Conservation (phyloP, 192 early-diverging fungal genomes). For the Coemansia sp. region DNA sequence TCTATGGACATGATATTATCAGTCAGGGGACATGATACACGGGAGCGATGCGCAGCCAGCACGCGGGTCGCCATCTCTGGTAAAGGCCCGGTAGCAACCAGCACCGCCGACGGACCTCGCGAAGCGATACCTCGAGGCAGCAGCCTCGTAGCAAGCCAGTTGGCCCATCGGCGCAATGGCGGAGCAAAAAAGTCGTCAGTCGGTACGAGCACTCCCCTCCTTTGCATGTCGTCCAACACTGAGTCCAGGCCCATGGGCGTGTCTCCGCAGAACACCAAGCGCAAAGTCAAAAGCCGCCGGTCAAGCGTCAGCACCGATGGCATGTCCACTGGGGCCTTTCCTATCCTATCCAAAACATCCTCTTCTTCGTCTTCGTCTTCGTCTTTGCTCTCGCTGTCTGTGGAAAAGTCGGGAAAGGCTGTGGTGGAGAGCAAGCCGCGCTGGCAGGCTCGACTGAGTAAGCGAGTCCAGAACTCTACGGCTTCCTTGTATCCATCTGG, state of each 20-base stretch:
- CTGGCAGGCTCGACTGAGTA: constrained; percentile 15
- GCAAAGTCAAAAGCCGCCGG: constrained; percentile 6
- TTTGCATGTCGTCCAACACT: constrained; percentile 16
- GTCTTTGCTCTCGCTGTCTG: not conserved
- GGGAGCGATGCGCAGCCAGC: constrained; percentile 17
- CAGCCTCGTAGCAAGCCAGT: constrained; percentile 7
- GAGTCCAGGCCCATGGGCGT: constrained; percentile 34
- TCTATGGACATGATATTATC: constrained; percentile 31
- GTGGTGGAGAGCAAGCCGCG: constrained; percentile 15
- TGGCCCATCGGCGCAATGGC: constrained; percentile 15
- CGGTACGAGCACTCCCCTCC: not conserved
- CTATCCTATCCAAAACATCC: constrained; percentile 11
- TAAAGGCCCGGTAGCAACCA: constrained; percentile 10
- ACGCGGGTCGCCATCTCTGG: constrained; percentile 8
- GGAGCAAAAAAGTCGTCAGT: constrained; percentile 13
- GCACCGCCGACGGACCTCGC: not conserved
- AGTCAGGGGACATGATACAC: constrained; percentile 11
- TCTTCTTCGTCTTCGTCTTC: not conserved
- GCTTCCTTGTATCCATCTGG: constrained; percentile 43
- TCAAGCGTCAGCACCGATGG: constrained; percentile 26
- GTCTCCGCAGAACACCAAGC: constrained; percentile 32
- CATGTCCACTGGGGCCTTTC: not conserved
- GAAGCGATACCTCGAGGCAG: constrained; percentile 4
- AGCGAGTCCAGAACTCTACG: constrained; percentile 24
- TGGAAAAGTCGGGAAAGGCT: not conserved